Evolutionary conservation across 805 yeast species (phyloP).

Genomic region (Yarrowia alimentaria): DNA sequence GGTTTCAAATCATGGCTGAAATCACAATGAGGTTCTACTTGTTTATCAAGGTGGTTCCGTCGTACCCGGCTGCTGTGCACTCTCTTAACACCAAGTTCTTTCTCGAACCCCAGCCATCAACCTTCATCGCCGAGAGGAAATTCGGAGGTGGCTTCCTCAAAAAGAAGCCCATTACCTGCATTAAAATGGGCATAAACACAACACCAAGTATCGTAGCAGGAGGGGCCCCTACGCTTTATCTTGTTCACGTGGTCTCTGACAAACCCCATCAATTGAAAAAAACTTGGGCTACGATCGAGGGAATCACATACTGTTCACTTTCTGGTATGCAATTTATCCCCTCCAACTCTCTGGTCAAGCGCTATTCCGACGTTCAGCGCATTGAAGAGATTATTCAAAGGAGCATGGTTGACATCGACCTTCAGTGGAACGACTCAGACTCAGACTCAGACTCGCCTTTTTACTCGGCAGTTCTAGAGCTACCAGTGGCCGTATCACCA

Average conservation of each 20-base stretch:
- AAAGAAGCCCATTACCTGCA: constrained; percentile 1
- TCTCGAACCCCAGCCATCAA: constrained; percentile 10
- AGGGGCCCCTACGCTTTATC: constrained; percentile 20
- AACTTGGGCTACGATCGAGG: constrained; percentile 10
- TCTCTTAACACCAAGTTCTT: constrained; percentile 20
- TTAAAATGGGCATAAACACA: constrained; percentile 15
- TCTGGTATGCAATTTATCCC: constrained; percentile 20
- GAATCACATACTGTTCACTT: constrained; percentile 8
- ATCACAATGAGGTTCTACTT: constrained; percentile 18
- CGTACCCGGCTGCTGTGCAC: constrained; percentile 23
- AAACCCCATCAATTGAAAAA: constrained; percentile 7
- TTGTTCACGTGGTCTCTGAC: constrained; percentile 2
- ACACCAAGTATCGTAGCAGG: constrained; percentile 18
- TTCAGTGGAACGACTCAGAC: constrained; percentile 6
- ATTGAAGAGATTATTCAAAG: constrained; percentile 9
- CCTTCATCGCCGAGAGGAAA: constrained; percentile 4
- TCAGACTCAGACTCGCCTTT: neutral
- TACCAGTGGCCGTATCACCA: constrained; percentile 2
- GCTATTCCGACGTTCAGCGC: constrained; percentile 11
- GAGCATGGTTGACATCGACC: constrained; percentile 5
- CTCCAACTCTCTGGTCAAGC: neutral
- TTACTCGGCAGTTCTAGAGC: neutral
- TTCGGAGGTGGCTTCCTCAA: constrained; percentile 17
- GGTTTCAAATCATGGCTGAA: constrained; percentile 21
- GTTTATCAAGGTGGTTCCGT: constrained; percentile 6